Conservation (phyloP, 2,329 filamentous ascomycete species). For the Amphichorda felina region DNA sequence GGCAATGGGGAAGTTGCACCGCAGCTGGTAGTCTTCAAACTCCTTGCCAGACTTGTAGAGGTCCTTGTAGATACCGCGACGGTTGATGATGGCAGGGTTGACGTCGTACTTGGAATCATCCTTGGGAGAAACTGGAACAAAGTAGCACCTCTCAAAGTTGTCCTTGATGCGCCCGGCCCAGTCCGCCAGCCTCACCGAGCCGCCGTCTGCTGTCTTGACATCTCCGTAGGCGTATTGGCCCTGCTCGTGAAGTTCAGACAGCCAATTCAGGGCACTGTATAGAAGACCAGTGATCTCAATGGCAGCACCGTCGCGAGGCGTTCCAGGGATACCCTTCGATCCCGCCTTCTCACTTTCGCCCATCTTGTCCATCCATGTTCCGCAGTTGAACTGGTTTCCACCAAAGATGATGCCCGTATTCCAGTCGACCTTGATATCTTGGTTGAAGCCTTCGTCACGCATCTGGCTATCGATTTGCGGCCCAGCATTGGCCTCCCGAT, state of each 20-base stretch:
- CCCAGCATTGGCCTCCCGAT: slow-evolving; percentile 89
- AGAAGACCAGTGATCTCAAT: slow-evolving; percentile 90
- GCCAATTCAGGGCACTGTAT: slow-evolving; percentile 82
- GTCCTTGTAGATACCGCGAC: slow-evolving; percentile 96
- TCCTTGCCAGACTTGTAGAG: slow-evolving; percentile 88
- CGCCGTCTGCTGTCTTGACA: slow-evolving; percentile 53
- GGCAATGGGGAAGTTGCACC: slow-evolving; percentile 86
- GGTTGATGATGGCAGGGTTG: slow-evolving; percentile 69
- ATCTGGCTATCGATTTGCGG: slow-evolving; percentile 84
- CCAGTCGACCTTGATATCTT: slow-evolving; percentile 88
- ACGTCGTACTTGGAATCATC: slow-evolving; percentile 73
- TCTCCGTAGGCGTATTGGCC: slow-evolving; percentile 63
- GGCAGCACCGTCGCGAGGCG: slow-evolving; percentile 90
- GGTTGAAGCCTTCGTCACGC: slow-evolving; percentile 83
- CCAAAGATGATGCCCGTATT: slow-evolving; percentile 80
- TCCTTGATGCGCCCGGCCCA: slow-evolving; percentile 73
- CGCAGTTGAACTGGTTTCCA: slow-evolving; percentile 88
- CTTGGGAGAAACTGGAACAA: slow-evolving; percentile 56
- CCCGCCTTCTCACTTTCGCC: slow-evolving; percentile 88
- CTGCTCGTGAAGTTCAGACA: slow-evolving; percentile 51
- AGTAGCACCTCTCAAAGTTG: slow-evolving; percentile 91
- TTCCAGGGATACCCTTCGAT: slow-evolving; percentile 88
- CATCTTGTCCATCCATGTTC: slow-evolving; percentile 99
- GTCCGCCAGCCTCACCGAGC: slow-evolving; percentile 53
- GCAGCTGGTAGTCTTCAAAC: slow-evolving; percentile 95